Base-by-base conservation (phyloP, 2,329 filamentous ascomycete species). In the Aspergillus vadensis region DNA sequence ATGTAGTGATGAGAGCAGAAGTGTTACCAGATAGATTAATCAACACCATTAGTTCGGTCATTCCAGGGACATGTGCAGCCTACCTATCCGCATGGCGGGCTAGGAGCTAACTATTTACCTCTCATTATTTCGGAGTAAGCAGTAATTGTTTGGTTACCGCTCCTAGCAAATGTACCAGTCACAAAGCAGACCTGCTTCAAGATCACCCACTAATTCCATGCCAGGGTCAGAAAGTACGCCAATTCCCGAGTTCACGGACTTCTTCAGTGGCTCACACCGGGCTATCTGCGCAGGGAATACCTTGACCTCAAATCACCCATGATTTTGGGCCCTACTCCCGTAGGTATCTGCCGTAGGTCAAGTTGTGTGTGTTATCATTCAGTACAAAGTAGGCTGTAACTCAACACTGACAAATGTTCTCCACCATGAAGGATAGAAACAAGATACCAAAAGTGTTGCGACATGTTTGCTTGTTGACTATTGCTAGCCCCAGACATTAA, bases 101-200 rank as follows among this genome's bases (percentile, higher is more conserved):
- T 23, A 30, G 17, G 27, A 52, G 50, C 39, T 36, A 36, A 36
- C 30, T 30, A 25, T 51, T 51, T 51, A 27, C 23, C 48, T 23
- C 44, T n/a, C 44, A 49, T 17, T 50, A 50, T n/a, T 50, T 30
- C 47, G 25, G 23, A 50, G 47, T 50, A 50, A 32, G 47, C 47
- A 30, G n/a, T 50, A 27, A 27, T 30, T 32, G 25, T 27, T 27
- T 50, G 47, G 47, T 50, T 50, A 50, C 47, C 47, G 47, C 47
- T 50, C 25, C 47, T 50, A 27, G 9, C 23, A 27, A 55, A 32
- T 55, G n/a, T 55, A 55, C 53, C 53, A 55, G 53, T 55, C 53
- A 55, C 53, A 55, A 55, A 55, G 25, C 25, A 55, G 15, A 36
- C 39, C 23, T 44, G 27, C 39, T 44, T 30, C 38, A 39, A 14